A percentile compares a stretch with the other conserved stretches of the same genome.
Evolutionary conservation across 2,329 filamentous ascomycete genomes (phyloP).

Genomic region (Paraconiothyrium sp.): DNA sequence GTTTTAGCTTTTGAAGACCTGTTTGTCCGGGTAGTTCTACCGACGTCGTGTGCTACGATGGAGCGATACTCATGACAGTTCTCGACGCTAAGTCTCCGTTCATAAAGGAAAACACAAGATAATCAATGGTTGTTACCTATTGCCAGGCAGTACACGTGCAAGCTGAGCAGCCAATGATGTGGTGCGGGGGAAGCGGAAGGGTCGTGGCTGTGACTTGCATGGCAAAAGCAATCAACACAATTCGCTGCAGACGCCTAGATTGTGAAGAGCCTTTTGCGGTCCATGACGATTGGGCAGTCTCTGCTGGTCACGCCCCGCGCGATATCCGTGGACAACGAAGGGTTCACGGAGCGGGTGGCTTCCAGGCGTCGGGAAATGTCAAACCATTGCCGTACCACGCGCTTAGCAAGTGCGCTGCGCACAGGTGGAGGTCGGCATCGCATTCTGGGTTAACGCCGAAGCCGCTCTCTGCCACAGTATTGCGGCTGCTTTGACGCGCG

Average conservation of each 20-base stretch:
- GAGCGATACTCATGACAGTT: too few species aligned
- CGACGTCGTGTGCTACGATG: too few species aligned
- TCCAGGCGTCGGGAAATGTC: neutral
- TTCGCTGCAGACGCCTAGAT: conserved; percentile 10
- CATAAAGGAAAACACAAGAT: too few species aligned
- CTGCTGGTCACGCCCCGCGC: neutral
- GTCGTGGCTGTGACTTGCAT: neutral
- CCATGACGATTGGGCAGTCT: neutral
- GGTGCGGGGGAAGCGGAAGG: conserved; percentile 4
- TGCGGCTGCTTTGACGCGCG: neutral
- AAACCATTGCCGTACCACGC: neutral
- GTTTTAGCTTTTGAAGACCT: too few species aligned
- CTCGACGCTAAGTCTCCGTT: too few species aligned
- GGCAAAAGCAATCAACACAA: conserved; percentile 14
- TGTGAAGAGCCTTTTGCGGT: neutral
- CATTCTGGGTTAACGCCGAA: neutral
- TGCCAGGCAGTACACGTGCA: neutral
- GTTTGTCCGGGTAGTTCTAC: too few species aligned
- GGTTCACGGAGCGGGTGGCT: neutral
- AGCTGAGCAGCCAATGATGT: conserved; percentile 8
- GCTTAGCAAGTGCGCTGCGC: neutral
- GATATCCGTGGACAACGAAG: neutral
- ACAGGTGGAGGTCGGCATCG: neutral
- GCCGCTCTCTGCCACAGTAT: neutral
- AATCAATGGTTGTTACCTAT: neutral